Evolutionary conservation across 2,329 filamentous ascomycete species (phyloP), one percentile per base, ranked within the genome.

Genomic region (Fusarium musae): DNA sequence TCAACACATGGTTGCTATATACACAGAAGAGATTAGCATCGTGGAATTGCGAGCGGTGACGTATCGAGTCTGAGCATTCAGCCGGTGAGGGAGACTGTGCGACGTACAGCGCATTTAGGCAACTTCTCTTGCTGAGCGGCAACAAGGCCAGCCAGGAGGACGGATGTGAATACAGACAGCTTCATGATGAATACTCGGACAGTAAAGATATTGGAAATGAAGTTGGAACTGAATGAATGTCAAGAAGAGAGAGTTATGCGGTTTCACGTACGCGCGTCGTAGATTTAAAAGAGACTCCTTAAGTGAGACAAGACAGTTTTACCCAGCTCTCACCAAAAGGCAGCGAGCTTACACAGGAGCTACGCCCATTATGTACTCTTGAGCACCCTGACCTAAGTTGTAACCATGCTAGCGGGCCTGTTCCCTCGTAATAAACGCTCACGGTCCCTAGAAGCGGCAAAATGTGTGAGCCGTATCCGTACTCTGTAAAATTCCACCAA

Each of bases 41-140:
- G 9, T n/a, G 19, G 37, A 26, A 49, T 46, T 23, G 26, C 34
- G 30, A 44, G 59, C 19, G 42, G 32, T 40, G 23, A 43, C 39
- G n/a, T n/a, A 36, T 50, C 12, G 44, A 37, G 17, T 21, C 17
- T 15, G 17, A 23, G 32, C 30, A 37, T n/a, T 44, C 43, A 40
- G 54, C 42, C 49, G 52, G 52, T 44, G 23, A 30, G 46, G 15
- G 63, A 52, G 30, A 36, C 13, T 40, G 30, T 34, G 44, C 52
- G 36, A 81, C 83, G 62, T 81, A 84, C 83, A 66, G 83, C 83
- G 70, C 83, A 85, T 7, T 32, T 59, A 23, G 83, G 83, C 46
- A 85, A 76, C 59, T 77, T 72, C 54, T 70, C 75, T 36, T 66
- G 56, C 73, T 84, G 82, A 13, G 82, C 83, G 57, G 77, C 78